These are phyloP conservation scores for Spathaspora passalidarum DNA, from an alignment of 805 yeast genomes.

Conservation along the genomic window DNA sequence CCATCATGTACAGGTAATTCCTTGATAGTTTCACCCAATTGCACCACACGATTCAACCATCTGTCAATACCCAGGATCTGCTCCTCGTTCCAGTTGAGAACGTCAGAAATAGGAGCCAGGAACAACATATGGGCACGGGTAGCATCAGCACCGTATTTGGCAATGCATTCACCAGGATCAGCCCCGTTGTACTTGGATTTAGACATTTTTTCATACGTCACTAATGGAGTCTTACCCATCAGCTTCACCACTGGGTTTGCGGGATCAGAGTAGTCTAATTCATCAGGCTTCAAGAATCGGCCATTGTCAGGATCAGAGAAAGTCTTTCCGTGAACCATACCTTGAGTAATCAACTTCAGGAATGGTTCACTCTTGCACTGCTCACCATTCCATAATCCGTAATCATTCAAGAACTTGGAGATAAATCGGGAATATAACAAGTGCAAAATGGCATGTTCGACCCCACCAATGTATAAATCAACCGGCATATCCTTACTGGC, in stretches of 20 bases:
- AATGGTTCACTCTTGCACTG: constrained; percentile 74
- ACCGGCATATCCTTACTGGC: constrained; percentile 63
- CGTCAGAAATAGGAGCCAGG: constrained; percentile 84
- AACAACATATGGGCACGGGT: constrained; percentile 90
- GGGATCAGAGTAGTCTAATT: constrained; percentile 47
- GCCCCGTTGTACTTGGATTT: constrained; percentile 95
- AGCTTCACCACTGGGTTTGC: constrained; percentile 43
- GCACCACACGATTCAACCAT: constrained; percentile 68
- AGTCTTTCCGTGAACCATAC: constrained; percentile 97
- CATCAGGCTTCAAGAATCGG: constrained; percentile 75
- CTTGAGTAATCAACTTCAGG: constrained; percentile 79
- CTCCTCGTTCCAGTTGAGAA: constrained; percentile 84
- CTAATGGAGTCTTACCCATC: constrained; percentile 49
- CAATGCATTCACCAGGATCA: constrained; percentile 77
- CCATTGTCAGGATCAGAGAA: constrained; percentile 69
- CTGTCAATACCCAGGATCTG: constrained; percentile 85
- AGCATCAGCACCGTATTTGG: constrained; percentile 85
- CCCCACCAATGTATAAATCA: constrained; percentile 90
- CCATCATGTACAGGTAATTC: constrained; percentile 7
- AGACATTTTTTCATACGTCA: constrained; percentile 90
- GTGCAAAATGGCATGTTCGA: constrained; percentile 95
- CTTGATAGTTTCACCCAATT: constrained; percentile 19
- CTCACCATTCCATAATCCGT: constrained; percentile 67
- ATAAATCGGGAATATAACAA: constrained; percentile 82
- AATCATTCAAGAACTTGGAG: constrained; percentile 68